Conservation (phyloP, 306 rosid species). For the Trifolium fragiferum region DNA sequence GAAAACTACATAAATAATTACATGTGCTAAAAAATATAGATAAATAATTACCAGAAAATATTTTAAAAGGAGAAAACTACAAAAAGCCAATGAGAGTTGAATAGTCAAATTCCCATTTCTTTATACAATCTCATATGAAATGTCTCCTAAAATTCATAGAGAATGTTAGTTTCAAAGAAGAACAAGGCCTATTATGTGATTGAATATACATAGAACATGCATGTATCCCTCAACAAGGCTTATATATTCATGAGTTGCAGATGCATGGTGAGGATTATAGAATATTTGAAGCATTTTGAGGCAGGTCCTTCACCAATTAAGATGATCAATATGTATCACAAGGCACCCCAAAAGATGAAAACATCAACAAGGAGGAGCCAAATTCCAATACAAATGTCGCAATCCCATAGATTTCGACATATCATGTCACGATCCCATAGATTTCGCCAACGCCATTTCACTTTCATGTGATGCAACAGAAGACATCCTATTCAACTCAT, state of each 20-base stretch:
- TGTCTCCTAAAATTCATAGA: conserved; percentile 14
- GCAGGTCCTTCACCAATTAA: conserved; percentile 15
- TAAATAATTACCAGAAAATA: neutral
- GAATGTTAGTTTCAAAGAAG: conserved; percentile 1
- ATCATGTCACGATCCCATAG: conserved; percentile 54
- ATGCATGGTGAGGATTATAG: conserved; percentile 1
- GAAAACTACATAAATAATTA: neutral
- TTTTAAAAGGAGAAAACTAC: neutral
- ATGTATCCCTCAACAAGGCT: conserved; percentile 26
- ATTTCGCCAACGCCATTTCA: conserved; percentile 64
- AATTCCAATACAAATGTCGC: neutral
- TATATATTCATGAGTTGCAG: conserved; percentile 36
- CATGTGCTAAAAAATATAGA: neutral
- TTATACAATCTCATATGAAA: conserved; percentile 9
- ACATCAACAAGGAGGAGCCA: conserved; percentile 16
- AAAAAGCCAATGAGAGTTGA: conserved; percentile 23
- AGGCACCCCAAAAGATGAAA: conserved; percentile 31
- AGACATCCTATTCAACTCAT: conserved; percentile 26
- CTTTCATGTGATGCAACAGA: conserved; percentile 63
- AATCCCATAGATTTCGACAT: neutral
- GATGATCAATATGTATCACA: neutral
- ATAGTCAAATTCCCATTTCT: conserved; percentile 30
- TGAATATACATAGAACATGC: neutral
- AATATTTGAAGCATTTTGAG: neutral
- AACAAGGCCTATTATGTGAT: conserved; percentile 7